Percentiles rank a stretch among this genome's conserved stretches.
Evolutionary conservation across 768 basidiomycete genomes (phyloP).

Genomic region (Lactarius hengduanensis): DNA sequence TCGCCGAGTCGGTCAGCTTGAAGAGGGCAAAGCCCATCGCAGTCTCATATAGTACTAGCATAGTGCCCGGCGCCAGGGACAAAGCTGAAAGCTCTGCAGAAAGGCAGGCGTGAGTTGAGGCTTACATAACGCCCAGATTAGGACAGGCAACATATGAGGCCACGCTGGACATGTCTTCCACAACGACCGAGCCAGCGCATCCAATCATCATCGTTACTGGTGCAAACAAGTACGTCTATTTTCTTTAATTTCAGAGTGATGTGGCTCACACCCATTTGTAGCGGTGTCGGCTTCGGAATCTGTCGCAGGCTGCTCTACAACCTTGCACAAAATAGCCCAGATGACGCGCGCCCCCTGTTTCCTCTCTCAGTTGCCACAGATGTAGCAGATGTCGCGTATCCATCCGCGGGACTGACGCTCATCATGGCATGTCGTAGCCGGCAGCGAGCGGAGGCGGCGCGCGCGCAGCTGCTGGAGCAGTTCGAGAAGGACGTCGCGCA

Average conservation of each 20-base stretch:
- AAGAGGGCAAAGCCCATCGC: constrained; percentile 97
- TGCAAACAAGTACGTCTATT: constrained; percentile 37
- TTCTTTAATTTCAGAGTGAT: background rate
- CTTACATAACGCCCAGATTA: too few species aligned
- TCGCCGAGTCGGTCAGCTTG: constrained; percentile 88
- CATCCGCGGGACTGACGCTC: constrained; percentile 60
- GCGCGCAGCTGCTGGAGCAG: constrained; percentile 48
- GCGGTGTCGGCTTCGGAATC: constrained; percentile 82
- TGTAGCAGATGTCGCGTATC: constrained; percentile 29
- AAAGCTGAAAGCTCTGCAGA: too few species aligned
- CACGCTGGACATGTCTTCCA: background rate
- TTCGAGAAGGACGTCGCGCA: constrained; percentile 54
- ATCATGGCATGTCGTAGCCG: constrained; percentile 78
- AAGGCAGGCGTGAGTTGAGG: constrained; percentile 11
- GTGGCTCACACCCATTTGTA: constrained; percentile 33
- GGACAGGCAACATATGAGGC: too few species aligned
- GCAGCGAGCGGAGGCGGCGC: constrained; percentile 61
- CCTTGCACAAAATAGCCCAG: constrained; percentile 49
- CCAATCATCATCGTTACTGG: constrained; percentile 39
- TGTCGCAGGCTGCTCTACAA: constrained; percentile 76
- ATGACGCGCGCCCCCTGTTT: constrained; percentile 51
- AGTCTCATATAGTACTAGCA: constrained; percentile 97
- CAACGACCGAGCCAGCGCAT: constrained; percentile 12
- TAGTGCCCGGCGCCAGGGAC: constrained; percentile 36
- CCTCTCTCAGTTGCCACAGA: constrained; percentile 31